A percentile compares a stretch with the other conserved stretches of the same genome.
Conservation (phyloP, 257 asterid species). For the Solanum corneliomulleri region DNA sequence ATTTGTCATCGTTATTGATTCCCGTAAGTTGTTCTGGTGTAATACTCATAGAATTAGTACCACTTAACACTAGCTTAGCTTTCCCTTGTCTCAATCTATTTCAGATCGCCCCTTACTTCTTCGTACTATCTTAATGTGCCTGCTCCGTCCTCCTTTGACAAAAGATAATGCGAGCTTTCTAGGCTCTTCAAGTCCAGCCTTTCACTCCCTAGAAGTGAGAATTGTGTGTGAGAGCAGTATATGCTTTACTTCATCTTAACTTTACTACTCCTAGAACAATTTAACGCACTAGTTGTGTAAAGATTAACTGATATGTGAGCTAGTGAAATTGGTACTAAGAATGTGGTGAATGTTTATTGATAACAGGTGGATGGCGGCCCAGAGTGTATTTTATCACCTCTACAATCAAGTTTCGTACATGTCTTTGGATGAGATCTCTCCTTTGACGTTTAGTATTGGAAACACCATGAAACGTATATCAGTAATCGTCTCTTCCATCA, state of each 20-base stretch:
- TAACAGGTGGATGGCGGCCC: conserved; percentile 93
- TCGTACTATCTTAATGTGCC: not conserved
- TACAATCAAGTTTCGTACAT: conserved; percentile 96
- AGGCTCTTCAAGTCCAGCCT: not conserved
- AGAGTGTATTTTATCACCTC: conserved; percentile 86
- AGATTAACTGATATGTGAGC: not conserved
- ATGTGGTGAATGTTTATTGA: conserved; percentile 10
- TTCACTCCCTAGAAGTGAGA: not conserved
- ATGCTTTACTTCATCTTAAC: not conserved
- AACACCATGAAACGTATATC: conserved; percentile 96
- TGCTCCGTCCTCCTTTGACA: not conserved
- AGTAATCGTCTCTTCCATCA: conserved; percentile 87
- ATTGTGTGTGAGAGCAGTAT: not conserved
- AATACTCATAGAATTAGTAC: too few species aligned
- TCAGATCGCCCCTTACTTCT: not conserved
- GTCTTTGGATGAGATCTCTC: conserved; percentile 96
- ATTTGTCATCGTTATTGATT: not conserved
- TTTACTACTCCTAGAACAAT: not conserved
- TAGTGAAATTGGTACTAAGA: not conserved
- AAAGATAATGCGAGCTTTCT: not conserved
- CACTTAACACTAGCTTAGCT: not conserved
- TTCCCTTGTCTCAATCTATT: not conserved
- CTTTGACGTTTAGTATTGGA: conserved; percentile 88
- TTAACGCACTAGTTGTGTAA: not conserved
- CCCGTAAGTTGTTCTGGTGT: not conserved